Conservation (phyloP, 768 basidiomycete genomes). For the Xerocomellus chrysenteron region DNA sequence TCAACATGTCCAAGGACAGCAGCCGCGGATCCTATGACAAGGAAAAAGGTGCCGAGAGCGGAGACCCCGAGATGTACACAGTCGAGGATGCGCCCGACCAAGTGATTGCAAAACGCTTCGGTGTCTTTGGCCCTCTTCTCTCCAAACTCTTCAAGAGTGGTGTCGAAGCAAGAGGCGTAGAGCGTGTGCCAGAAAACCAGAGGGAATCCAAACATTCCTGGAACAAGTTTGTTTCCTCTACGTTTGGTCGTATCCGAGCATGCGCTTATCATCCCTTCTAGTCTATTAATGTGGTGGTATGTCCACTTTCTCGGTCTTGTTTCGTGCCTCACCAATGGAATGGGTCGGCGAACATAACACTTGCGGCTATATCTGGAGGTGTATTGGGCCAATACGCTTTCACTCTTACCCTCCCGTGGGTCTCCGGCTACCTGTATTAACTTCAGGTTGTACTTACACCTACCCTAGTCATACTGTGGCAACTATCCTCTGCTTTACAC, state of each 20-base stretch:
- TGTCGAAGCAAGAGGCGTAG: constrained; percentile 47
- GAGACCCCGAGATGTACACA: not conserved
- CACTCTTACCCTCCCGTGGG: constrained; percentile 38
- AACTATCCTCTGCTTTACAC: constrained; percentile 45
- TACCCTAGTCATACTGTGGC: constrained; percentile 41
- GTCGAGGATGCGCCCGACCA: constrained; percentile 29
- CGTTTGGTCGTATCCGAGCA: not conserved
- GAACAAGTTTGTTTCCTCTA: constrained; percentile 5
- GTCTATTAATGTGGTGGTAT: constrained; percentile 45
- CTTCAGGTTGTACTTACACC: not conserved
- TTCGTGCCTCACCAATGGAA: not conserved
- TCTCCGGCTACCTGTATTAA: constrained; percentile 1
- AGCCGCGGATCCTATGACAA: constrained; percentile 9
- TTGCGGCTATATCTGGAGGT: no score
- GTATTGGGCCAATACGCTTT: constrained; percentile 19
- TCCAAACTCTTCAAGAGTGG: constrained; percentile 45
- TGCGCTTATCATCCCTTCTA: not conserved
- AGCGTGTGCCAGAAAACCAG: constrained; percentile 52
- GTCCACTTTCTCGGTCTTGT: not conserved
- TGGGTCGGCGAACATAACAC: constrained; percentile 42
- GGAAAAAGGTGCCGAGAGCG: constrained; percentile 15
- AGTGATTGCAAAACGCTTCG: constrained; percentile 22
- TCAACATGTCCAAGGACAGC: constrained; percentile 7
- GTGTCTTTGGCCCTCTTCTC: constrained; percentile 31
- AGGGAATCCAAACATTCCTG: constrained; percentile 38